These are phyloP conservation scores for Irpex sp. DNA, from an alignment of 1,284 basidiomycete genomes.

Conservation along the genomic window DNA sequence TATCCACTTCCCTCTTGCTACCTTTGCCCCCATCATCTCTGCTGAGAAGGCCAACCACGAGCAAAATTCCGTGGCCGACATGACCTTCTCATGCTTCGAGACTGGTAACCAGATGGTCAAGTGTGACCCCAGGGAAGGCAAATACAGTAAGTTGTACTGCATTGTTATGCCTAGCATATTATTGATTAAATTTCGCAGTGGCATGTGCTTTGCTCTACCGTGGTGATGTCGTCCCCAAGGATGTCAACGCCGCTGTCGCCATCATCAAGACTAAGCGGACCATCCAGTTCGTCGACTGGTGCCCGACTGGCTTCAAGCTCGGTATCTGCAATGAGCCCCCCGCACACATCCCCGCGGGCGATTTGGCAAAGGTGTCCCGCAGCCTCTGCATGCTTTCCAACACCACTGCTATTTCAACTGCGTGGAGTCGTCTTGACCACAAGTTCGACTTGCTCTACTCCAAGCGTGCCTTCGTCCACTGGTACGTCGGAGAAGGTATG, in stretches of 20 bases:
- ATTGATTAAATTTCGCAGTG: constrained; percentile 36
- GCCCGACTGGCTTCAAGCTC: constrained; percentile 87
- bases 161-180: background rate
- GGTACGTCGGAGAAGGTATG: constrained; percentile 98
- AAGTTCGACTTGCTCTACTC: constrained; percentile 98
- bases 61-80: constrained; percentile 90
- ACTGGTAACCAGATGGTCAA: constrained; percentile 90
- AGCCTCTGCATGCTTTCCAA: constrained; percentile 89
- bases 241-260: constrained; percentile 82
- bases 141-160: constrained; percentile 66
- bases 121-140: constrained; percentile 79
- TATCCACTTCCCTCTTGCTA: constrained; percentile 92
- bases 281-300: constrained; percentile 86
- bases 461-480: constrained; percentile 90
- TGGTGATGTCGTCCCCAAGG: constrained; percentile 89
- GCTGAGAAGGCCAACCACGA: constrained; percentile 81
- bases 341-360: constrained; percentile 80
- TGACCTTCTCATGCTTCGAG: constrained; percentile 95
- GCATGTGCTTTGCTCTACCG: constrained; percentile 78
- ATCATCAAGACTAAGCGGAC: constrained; percentile 87
- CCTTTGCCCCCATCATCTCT: constrained; percentile 88
- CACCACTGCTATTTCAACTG: constrained; percentile 84
- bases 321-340: constrained; percentile 91
- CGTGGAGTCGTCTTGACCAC: constrained; percentile 92
- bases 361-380: constrained; percentile 83